Conservation (phyloP, 768 basidiomycete species). For the Termitomyces sp. region DNA sequence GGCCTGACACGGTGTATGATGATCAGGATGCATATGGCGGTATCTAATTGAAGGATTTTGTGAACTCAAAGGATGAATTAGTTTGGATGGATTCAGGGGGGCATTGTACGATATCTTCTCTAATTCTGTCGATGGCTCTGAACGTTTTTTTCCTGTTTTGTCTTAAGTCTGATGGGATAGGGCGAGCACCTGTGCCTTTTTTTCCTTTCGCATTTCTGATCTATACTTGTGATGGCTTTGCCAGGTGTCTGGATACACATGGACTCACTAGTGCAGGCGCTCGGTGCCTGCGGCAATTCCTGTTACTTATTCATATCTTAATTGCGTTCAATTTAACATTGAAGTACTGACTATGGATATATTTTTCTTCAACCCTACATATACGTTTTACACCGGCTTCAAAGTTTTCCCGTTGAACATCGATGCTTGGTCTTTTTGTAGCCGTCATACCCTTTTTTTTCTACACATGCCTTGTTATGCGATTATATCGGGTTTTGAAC, state of each 20-base stretch:
- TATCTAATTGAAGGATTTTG: constrained; percentile 8
- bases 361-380: not conserved
- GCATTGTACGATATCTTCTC: constrained; percentile 1
- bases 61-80: not conserved
- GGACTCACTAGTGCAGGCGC: not conserved
- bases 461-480: not conserved
- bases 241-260: not conserved
- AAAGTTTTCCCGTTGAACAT: not conserved
- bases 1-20: constrained; percentile 19
- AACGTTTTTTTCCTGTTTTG: not conserved
- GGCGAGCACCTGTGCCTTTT: constrained; percentile 1
- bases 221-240: not conserved
- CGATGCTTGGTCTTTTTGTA: not conserved
- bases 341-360: not conserved
- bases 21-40: constrained; percentile 17
- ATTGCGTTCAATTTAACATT: not conserved
- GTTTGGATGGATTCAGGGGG: not conserved
- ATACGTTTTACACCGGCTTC: not conserved
- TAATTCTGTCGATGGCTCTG: not conserved
- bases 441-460: constrained; percentile 6
- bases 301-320: not conserved
- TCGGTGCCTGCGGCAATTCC: not conserved
- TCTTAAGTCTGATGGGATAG: not conserved
- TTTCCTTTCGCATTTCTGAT: not conserved
- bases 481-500: not conserved